Evolutionary conservation across 1,139 yeast genomes (phyloP).

Genomic region (Nakaseomyces bracarensis): DNA sequence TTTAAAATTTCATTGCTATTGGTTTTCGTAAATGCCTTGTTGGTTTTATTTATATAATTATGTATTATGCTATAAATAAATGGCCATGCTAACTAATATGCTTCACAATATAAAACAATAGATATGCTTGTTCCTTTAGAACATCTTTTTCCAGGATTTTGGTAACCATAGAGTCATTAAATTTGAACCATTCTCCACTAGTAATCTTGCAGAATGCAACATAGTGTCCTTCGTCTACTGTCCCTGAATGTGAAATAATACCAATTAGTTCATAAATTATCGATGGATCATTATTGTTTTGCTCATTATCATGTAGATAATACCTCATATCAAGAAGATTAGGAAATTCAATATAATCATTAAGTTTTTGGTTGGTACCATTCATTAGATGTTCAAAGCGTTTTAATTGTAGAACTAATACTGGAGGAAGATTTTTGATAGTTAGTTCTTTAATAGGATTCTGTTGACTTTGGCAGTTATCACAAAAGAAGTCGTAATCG

Average conservation of each 20-base stretch:
- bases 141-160: slow-evolving; percentile 58
- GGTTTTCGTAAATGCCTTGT: neutral
- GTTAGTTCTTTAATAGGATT: slow-evolving; percentile 65
- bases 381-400: slow-evolving; percentile 68
- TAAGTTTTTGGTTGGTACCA: slow-evolving; percentile 55
- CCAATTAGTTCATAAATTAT: slow-evolving; percentile 73
- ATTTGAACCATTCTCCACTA: slow-evolving; percentile 75
- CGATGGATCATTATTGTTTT: slow-evolving; percentile 17
- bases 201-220: slow-evolving; percentile 66
- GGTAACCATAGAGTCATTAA: slow-evolving; percentile 85
- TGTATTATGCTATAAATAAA: neutral
- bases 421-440: slow-evolving; percentile 63
- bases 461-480: slow-evolving; percentile 50
- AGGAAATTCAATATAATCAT: slow-evolving; percentile 66
- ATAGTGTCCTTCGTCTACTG: slow-evolving; percentile 92
- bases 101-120: slow-evolving; percentile 60
- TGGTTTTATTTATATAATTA: neutral
- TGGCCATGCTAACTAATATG: slow-evolving; percentile 6
- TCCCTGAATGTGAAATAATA: slow-evolving; percentile 80
- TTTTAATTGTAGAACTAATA: slow-evolving; percentile 75
- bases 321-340: slow-evolving; percentile 59
- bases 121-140: slow-evolving; percentile 61
- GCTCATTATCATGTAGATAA: slow-evolving; percentile 38
- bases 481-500: slow-evolving; percentile 67
- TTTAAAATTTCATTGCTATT: neutral